Conservation (phyloP, 2,329 filamentous ascomycete genomes). For the Fusarium dimerum region DNA sequence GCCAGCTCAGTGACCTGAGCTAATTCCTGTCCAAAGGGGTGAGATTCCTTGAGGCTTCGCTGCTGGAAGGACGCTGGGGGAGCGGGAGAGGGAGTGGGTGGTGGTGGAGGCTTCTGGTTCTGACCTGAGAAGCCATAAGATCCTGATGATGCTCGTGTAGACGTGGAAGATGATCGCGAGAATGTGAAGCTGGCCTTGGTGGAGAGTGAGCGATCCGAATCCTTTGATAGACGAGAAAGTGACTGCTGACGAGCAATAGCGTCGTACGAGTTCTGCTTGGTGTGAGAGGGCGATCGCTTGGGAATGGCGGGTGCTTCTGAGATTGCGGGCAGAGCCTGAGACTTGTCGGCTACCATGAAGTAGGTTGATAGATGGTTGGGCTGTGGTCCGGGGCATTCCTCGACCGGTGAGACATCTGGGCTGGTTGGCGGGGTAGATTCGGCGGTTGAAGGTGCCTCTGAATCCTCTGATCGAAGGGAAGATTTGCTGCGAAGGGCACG, state of each 20-base stretch:
- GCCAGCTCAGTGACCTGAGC: constrained; percentile 91
- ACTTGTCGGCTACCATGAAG: constrained; percentile 56
- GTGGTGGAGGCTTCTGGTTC: constrained; percentile 30
- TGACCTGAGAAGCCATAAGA: constrained; percentile 40
- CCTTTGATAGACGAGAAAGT: constrained; percentile 58
- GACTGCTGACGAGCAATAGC: constrained; percentile 68
- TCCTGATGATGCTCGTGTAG: constrained; percentile 51
- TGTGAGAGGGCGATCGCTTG: constrained; percentile 79
- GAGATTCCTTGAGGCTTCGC: constrained; percentile 40
- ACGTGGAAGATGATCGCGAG: constrained; percentile 59
- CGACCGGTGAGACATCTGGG: constrained; percentile 63
- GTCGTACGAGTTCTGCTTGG: constrained; percentile 79
- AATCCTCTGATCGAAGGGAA: constrained; percentile 66
- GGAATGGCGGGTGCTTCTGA: constrained; percentile 61
- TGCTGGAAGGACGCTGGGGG: constrained; percentile 40
- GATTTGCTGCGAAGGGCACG: constrained; percentile 48
- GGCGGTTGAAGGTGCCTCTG: constrained; percentile 61
- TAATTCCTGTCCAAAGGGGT: constrained; percentile 88
- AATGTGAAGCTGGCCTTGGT: constrained; percentile 59
- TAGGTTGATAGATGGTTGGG: constrained; percentile 70
- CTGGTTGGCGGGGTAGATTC: constrained; percentile 66
- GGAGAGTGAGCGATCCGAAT: constrained; percentile 53
- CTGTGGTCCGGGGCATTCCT: constrained; percentile 55
- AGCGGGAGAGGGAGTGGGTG: constrained; percentile 33
- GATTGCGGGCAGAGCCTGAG: constrained; percentile 37